Evolutionary conservation across 2,329 filamentous ascomycete genomes (phyloP), one percentile per base, ranked within the genome.

Genomic region (Colletotrichum salicis): DNA sequence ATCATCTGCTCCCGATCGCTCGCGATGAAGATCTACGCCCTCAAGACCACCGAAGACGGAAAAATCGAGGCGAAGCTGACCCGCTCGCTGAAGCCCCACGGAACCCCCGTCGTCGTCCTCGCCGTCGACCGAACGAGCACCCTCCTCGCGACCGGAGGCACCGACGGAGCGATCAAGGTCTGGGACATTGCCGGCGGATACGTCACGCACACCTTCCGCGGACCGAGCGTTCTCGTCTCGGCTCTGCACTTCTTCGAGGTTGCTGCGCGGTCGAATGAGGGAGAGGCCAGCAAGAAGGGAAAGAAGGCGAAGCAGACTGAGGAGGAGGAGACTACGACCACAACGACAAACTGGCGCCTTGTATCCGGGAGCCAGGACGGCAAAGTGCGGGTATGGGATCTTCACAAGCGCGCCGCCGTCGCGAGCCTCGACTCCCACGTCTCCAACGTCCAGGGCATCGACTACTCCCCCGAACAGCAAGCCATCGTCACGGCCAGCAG

Each of bases 301-400:
- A 85, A 86, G 76, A 75, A 72, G 80, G 84, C 75, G 77, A 88
- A 79, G 82, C 82, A 81, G 76, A 80, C 81, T 2, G 82, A 84
- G 27, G 80, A 82, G 29, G 76, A 78, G 5, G 86, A 86, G 54
- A 73, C 77, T 2, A 71, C 78, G 0, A 75, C 88, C 77, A 72
- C 78, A 0, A 75, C 88, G 78, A 75, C 86, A 81, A 83, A 90
- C 33, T 97, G 97, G 80, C 88, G 94, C 58, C 87, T 99, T 19
- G 95, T 95, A 5, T 97, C 95, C 41, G 96, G 96, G 74, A 95
- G 93, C 73, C 97, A 99, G 81, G 96, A 98, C 80, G 96, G 96
- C 37, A 97, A 96, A 78, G 89, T 99, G 64, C 89, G 94, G 24
- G 89, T 99, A 27, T 99, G 95, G 94, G 94, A 98, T 83, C 84